Conservation (phyloP, 1,284 basidiomycete species). For the Microbotryum silenes-acaulis region DNA sequence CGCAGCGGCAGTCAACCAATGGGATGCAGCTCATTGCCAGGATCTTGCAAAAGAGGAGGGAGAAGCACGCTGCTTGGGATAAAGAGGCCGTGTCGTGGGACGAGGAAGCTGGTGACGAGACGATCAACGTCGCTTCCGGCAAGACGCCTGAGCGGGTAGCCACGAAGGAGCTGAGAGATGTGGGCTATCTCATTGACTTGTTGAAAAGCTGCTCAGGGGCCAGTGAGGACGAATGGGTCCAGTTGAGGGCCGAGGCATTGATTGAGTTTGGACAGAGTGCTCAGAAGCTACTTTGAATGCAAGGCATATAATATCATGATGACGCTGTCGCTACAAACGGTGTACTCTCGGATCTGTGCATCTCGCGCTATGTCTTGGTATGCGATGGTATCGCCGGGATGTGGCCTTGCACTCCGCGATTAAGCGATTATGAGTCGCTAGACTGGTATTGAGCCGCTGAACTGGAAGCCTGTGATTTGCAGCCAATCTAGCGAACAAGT, state of each 20-base stretch:
- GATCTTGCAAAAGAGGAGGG: constrained; percentile 14
- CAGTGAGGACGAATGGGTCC: constrained; percentile 3
- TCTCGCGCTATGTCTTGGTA: too few relatives aligned
- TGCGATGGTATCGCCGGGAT: too few relatives aligned
- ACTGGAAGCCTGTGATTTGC: too few relatives aligned
- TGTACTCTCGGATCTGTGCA: too few relatives aligned
- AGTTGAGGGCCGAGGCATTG: neutral
- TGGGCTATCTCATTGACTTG: constrained; percentile 17
- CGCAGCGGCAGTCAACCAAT: neutral
- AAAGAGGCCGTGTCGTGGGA: neutral
- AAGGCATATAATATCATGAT: too few relatives aligned
- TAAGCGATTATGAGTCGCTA: too few relatives aligned
- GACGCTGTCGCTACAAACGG: too few relatives aligned
- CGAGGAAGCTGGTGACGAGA: neutral
- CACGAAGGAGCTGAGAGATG: constrained; percentile 16
- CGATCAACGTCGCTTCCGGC: neutral
- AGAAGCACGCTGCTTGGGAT: neutral
- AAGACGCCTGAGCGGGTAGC: constrained; percentile 8
- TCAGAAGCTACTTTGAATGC: too few relatives aligned
- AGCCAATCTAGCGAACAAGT: too few relatives aligned
- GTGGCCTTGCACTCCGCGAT: too few relatives aligned
- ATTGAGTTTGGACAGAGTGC: constrained; percentile 6
- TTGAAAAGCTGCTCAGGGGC: constrained; percentile 9
- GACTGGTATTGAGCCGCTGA: too few relatives aligned
- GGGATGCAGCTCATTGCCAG: constrained; percentile 9